Evolutionary conservation across 1,284 basidiomycete genomes (phyloP).

Genomic region (Sphaerobolus stellatus): DNA sequence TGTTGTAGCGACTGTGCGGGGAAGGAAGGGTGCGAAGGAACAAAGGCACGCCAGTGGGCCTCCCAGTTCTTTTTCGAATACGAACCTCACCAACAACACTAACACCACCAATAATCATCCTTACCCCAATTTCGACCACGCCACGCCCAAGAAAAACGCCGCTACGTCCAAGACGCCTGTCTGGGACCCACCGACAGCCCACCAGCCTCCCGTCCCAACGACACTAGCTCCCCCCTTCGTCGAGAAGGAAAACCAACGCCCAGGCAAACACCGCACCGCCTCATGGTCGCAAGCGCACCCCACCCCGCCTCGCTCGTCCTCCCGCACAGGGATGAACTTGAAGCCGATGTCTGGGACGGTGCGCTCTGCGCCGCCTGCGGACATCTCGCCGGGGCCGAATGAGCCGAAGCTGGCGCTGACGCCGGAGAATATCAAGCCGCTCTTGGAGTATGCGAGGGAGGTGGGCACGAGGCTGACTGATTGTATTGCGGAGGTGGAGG

Average conservation of each 20-base stretch:
- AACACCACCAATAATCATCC: not conserved
- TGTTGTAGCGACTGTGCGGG: conserved; percentile 7
- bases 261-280: conserved; percentile 3
- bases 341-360: conserved; percentile 11
- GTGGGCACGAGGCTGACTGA: conserved; percentile 62
- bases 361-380: conserved; percentile 8
- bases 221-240: not conserved
- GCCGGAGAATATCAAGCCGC: conserved; percentile 77
- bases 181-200: not conserved
- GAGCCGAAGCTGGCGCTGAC: conserved; percentile 69
- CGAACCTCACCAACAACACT: too few species aligned
- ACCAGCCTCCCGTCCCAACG: not conserved
- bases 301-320: not conserved
- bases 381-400: conserved; percentile 22
- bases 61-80: too few species aligned
- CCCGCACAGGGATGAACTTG: conserved; percentile 3
- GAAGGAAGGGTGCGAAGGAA: not conserved
- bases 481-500: conserved; percentile 64
- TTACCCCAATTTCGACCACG: not conserved
- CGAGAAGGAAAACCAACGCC: not conserved
- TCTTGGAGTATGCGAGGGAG: conserved; percentile 75
- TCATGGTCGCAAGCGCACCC: conserved; percentile 12
- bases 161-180: conserved; percentile 6
- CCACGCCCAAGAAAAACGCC: conserved; percentile 1
- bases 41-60: too few species aligned